Conservation (phyloP, 495 filamentous ascomycete species). For the Talaromyces trachyspermus region DNA sequence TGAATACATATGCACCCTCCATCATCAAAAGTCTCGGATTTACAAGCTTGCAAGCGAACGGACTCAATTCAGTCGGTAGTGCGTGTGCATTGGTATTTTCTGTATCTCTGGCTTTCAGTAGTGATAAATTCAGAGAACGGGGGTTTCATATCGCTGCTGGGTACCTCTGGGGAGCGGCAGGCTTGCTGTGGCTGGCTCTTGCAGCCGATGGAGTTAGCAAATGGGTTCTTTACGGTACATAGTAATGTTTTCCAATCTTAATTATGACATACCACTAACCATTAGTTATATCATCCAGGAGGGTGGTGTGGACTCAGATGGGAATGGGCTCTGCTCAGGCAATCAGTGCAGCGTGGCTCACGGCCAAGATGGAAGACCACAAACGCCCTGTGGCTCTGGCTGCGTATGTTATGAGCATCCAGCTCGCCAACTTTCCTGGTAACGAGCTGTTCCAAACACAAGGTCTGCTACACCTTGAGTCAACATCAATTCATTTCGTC, state of each 20-base stretch:
- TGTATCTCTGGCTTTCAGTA: conserved; percentile 5
- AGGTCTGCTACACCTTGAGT: not conserved
- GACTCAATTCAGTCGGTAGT: conserved; percentile 19
- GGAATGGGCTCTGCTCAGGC: conserved; percentile 8
- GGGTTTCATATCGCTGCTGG: conserved; percentile 6
- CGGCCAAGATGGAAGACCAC: conserved; percentile 8
- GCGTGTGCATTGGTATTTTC: conserved; percentile 5
- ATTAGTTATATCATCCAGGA: not conserved
- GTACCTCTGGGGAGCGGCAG: conserved; percentile 3
- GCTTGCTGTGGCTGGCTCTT: conserved; percentile 5
- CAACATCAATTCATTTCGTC: not conserved
- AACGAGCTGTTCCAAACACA: conserved; percentile 1
- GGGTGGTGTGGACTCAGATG: conserved; percentile 9
- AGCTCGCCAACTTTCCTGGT: conserved; percentile 7
- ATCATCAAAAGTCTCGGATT: conserved; percentile 7
- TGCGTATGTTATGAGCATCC: conserved; percentile 6
- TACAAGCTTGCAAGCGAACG: conserved; percentile 24
- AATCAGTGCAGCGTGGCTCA: conserved; percentile 7
- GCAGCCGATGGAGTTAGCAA: not conserved
- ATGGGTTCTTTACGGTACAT: conserved; percentile 8
- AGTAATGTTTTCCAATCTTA: not conserved
- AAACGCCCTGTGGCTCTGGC: conserved; percentile 6
- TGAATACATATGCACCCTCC: conserved; percentile 9
- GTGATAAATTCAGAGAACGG: not conserved
- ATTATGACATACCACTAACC: not conserved